These are phyloP conservation scores for Populus hybrid DNA, from an alignment of 441 rosid genomes.

Conservation along the genomic window DNA sequence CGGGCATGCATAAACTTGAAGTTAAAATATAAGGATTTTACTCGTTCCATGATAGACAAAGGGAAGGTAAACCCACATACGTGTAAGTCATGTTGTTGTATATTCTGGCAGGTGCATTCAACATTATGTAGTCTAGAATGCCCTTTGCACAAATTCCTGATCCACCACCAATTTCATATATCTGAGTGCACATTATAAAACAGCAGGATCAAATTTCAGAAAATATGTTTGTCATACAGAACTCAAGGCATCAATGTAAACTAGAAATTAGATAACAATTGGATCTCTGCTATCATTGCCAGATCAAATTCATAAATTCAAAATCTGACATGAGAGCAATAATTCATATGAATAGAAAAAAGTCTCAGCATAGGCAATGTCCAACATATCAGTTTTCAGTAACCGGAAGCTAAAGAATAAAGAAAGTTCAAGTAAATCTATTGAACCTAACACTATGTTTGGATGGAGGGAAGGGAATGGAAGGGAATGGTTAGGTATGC, in stretches of 20 bases:
- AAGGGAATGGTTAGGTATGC: background rate
- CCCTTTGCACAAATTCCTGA: slow-evolving; percentile 97
- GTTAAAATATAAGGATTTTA: background rate
- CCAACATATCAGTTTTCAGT: background rate
- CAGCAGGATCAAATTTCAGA: slow-evolving; percentile 6
- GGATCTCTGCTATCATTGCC: background rate
- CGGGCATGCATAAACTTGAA: background rate
- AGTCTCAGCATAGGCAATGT: background rate
- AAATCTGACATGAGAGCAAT: background rate
- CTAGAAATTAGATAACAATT: background rate
- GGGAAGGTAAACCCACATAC: slow-evolving; percentile 46
- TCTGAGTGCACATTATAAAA: slow-evolving; percentile 48
- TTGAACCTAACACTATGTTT: background rate
- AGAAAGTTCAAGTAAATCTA: background rate
- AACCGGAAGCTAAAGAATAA: background rate
- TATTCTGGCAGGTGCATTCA: slow-evolving; percentile 85
- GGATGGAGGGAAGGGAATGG: background rate
- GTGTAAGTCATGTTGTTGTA: slow-evolving; percentile 84
- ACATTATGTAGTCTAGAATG: slow-evolving; percentile 92
- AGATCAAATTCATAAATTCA: background rate
- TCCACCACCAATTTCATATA: slow-evolving; percentile 98
- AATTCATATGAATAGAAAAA: background rate
- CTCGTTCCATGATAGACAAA: slow-evolving; percentile 12
- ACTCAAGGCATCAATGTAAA: background rate
- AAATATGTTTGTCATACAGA: background rate